Percentiles rank a stretch among this genome's conserved stretches.
Conservation (phyloP, 2,329 filamentous ascomycete species). For the Ophiostoma triangulosporum region DNA sequence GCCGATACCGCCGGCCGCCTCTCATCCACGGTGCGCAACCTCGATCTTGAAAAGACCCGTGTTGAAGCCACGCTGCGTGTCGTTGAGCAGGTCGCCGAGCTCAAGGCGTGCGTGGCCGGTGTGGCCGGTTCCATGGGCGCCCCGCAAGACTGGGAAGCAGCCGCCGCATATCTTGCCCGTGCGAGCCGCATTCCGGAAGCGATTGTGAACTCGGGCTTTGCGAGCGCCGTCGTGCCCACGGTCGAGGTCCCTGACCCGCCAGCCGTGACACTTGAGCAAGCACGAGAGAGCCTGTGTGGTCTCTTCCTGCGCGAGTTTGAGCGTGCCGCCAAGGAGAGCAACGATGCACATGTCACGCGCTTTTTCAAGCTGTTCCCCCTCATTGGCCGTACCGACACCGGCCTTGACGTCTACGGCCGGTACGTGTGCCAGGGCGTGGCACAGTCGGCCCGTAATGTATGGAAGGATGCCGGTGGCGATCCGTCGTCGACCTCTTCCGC, state of each 20-base stretch:
- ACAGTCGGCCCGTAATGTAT: constrained; percentile 62
- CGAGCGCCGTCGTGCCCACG: constrained; percentile 83
- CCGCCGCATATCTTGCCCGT: constrained; percentile 75
- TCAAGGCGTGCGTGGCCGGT: constrained; percentile 91
- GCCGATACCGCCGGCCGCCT: constrained; percentile 75
- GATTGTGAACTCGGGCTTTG: constrained; percentile 74
- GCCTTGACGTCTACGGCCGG: constrained; percentile 84
- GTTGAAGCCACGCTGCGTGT: constrained; percentile 84
- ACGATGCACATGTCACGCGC: constrained; percentile 77
- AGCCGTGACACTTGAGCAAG: constrained; percentile 70
- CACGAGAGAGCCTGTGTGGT: constrained; percentile 77
- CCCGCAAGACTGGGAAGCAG: constrained; percentile 96
- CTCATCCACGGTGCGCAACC: constrained; percentile 70
- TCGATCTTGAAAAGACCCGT: constrained; percentile 82
- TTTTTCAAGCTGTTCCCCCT: constrained; percentile 98
- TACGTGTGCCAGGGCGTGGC: constrained; percentile 96
- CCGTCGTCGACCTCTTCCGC: background rate
- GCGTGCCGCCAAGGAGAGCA: constrained; percentile 73
- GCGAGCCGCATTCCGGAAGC: constrained; percentile 68
- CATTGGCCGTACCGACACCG: constrained; percentile 77
- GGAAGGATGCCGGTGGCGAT: constrained; percentile 41
- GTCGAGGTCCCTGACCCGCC: constrained; percentile 91
- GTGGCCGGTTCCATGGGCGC: constrained; percentile 95
- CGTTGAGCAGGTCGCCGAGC: constrained; percentile 90
- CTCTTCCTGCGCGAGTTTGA: constrained; percentile 93